These are phyloP conservation scores for Russula ochroleuca DNA, from an alignment of 768 basidiomycete species.

Conservation along the genomic window DNA sequence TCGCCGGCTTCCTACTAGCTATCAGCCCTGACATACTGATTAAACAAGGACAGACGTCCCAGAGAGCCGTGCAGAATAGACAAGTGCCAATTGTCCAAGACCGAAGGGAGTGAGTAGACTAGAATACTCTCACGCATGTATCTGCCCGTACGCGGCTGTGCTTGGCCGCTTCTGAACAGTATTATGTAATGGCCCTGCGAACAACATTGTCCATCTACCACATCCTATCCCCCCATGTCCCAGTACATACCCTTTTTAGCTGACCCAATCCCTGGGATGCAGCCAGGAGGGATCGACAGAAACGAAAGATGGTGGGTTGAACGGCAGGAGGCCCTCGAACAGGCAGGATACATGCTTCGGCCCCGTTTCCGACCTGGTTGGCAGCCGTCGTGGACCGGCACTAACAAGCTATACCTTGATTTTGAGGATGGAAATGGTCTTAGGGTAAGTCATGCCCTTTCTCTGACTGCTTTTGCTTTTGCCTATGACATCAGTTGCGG, in stretches of 20 bases:
- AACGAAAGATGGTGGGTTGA: constrained; percentile 13
- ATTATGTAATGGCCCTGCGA: too few species aligned
- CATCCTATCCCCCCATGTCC: neutral
- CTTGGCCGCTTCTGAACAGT: too few species aligned
- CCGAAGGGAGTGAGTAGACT: too few species aligned
- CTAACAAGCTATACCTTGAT: neutral
- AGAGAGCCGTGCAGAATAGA: too few species aligned
- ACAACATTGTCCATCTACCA: too few species aligned
- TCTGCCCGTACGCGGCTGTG: too few species aligned
- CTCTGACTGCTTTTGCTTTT: neutral
- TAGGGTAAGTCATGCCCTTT: neutral
- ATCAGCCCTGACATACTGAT: too few species aligned
- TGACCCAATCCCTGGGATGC: neutral
- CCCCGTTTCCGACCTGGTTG: constrained; percentile 18
- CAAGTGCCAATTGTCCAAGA: too few species aligned
- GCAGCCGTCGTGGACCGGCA: constrained; percentile 14
- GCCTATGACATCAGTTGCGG: neutral
- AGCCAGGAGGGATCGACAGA: neutral
- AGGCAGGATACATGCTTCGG: constrained; percentile 17
- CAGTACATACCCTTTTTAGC: constrained; percentile 5
- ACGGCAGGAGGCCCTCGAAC: neutral
- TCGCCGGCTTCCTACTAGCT: neutral
- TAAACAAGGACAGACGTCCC: too few species aligned
- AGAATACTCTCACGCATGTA: too few species aligned
- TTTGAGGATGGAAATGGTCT: neutral